phyloP scores from a whole-genome alignment of 2,329 filamentous ascomycete species.

The Sporothrix euskadiensis region DNA sequence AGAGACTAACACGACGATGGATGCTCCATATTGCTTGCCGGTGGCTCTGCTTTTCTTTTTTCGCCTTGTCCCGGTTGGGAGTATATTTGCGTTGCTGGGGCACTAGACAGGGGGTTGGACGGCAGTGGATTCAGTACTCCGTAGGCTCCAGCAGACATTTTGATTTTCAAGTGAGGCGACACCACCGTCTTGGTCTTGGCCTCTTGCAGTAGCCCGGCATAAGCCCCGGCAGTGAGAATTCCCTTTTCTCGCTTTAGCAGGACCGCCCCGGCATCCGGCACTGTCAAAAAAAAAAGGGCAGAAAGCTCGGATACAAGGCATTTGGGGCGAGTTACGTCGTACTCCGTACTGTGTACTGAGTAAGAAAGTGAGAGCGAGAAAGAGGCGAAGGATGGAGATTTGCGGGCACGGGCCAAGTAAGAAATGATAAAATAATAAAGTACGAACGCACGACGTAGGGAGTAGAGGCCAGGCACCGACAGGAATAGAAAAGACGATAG shows the following conservation, averaged over 20 bases:
- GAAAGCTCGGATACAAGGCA: neutral
- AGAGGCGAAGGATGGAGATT: neutral
- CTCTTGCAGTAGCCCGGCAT: slow-evolving; percentile 11
- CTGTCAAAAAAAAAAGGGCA: neutral
- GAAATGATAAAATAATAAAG: neutral
- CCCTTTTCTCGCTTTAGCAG: neutral
- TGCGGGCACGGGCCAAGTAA: neutral
- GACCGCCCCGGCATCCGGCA: slow-evolving; percentile 2
- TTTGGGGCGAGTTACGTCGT: neutral
- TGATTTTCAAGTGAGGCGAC: neutral
- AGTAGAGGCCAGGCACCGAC: neutral
- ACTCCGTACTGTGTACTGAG: too few species aligned
- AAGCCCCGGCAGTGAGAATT: slow-evolving; percentile 17
- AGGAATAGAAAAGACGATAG: neutral
- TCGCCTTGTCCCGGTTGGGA: slow-evolving; percentile 18
- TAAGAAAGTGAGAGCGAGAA: neutral
- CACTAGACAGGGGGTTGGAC: neutral
- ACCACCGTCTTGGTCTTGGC: neutral
- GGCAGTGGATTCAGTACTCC: neutral
- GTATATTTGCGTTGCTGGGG: slow-evolving; percentile 18
- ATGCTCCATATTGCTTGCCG: neutral
- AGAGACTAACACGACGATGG: neutral
- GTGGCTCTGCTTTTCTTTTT: neutral
- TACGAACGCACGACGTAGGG: neutral
- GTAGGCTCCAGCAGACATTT: neutral